Evolutionary conservation across 2,329 filamentous ascomycete genomes (phyloP).

Genomic region (Ophiocordyceps australis): DNA sequence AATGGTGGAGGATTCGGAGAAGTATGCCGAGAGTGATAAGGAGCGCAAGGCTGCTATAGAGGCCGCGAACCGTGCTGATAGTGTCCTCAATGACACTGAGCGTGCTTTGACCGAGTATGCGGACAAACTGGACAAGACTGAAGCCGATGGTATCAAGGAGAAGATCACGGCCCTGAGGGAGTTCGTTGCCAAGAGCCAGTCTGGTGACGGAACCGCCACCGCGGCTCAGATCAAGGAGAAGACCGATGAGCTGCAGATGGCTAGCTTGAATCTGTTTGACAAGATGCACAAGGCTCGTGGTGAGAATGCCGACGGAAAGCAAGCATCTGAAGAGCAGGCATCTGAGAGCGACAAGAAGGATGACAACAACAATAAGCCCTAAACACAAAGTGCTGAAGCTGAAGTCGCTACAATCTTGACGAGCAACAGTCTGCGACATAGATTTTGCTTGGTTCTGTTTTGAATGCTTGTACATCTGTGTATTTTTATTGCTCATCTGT

Average conservation of each 20-base stretch:
- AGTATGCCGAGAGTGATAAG: conserved; percentile 88
- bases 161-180: conserved; percentile 78
- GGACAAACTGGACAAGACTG: conserved; percentile 90
- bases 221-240: conserved; percentile 94
- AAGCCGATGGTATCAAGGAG: conserved; percentile 84
- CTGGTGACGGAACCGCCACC: conserved; percentile 71
- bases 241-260: conserved; percentile 93
- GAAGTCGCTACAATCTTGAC: conserved; percentile 13
- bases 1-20: conserved; percentile 97
- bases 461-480: too few species aligned
- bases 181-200: conserved; percentile 85
- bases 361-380: conserved; percentile 52
- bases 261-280: conserved; percentile 92
- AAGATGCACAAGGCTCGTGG: conserved; percentile 97
- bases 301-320: conserved; percentile 39
- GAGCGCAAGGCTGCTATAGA: conserved; percentile 92
- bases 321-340: conserved; percentile 27
- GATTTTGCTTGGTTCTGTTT: conserved; percentile 20
- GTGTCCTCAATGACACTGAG: conserved; percentile 92
- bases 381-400: conserved; percentile 15
- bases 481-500: conserved; percentile 28
- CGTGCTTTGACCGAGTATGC: conserved; percentile 95
- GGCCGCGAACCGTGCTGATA: conserved; percentile 92
- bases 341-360: conserved; percentile 62
- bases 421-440: conserved; percentile 14